A percentile compares a stretch with the other conserved stretches of the same genome.
These are phyloP conservation scores for Malus hybrid DNA, from an alignment of 331 rosid species.

Conservation along the genomic window DNA sequence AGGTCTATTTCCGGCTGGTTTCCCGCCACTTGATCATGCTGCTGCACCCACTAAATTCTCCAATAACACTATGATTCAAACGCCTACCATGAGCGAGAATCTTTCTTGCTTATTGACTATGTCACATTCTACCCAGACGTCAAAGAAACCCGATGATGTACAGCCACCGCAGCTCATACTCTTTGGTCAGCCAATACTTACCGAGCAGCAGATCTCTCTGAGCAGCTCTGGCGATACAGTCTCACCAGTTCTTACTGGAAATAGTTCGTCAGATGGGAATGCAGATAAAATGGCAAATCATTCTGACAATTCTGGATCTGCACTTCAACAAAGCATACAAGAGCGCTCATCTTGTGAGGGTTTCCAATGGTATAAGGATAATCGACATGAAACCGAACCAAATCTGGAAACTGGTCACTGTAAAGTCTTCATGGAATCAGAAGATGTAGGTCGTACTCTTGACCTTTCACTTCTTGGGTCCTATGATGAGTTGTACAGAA, in stretches of 20 bases:
- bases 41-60: conserved; percentile 37
- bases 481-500: conserved; percentile 48
- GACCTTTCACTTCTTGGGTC: conserved; percentile 61
- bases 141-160: conserved; percentile 36
- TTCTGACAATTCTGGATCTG: conserved; percentile 51
- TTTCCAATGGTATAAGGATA: conserved; percentile 42
- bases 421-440: conserved; percentile 66
- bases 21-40: conserved; percentile 34
- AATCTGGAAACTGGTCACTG: conserved; percentile 62
- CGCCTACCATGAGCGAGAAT: conserved; percentile 50
- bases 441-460: conserved; percentile 65
- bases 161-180: conserved; percentile 66
- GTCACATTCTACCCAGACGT: conserved; percentile 43
- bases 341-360: conserved; percentile 47
- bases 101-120: conserved; percentile 61
- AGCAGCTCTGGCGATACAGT: conserved; percentile 60
- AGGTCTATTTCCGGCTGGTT: conserved; percentile 50
- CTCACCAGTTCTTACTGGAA: conserved; percentile 53
- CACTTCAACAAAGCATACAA: conserved; percentile 28
- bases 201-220: conserved; percentile 60
- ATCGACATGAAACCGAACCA: conserved; percentile 37
- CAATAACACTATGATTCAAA: conserved; percentile 29
- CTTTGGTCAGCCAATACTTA: conserved; percentile 76
- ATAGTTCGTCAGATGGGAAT: conserved; percentile 65
- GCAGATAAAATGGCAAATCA: conserved; percentile 34